These are phyloP conservation scores for Paradendryphiella salina DNA, from an alignment of 2,329 filamentous ascomycete genomes.

Conservation along the genomic window DNA sequence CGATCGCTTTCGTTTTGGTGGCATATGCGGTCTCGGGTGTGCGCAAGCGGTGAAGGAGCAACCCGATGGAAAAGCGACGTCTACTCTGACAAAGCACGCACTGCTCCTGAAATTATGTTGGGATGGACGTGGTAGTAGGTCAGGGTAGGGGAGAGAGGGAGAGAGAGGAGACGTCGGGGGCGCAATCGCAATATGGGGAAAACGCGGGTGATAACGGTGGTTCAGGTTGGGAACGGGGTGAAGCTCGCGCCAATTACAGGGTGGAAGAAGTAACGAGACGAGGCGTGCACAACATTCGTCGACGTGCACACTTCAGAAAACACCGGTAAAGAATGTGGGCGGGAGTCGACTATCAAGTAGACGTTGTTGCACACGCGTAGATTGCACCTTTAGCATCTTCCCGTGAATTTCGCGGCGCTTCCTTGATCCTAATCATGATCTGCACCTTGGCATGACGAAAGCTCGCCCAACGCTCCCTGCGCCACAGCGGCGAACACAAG, in stretches of 20 bases:
- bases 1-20: constrained; percentile 79
- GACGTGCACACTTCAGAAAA: constrained; percentile 1
- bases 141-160: constrained; percentile 4
- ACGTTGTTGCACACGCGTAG: constrained; percentile 27
- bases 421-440: constrained; percentile 32
- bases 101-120: background rate
- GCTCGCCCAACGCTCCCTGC: constrained; percentile 23
- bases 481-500: constrained; percentile 12
- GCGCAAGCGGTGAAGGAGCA: constrained; percentile 7
- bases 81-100: background rate
- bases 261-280: constrained; percentile 5
- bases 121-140: background rate
- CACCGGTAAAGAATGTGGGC: background rate
- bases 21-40: constrained; percentile 30
- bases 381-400: constrained; percentile 16
- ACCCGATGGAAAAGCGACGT: background rate
- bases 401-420: constrained; percentile 29
- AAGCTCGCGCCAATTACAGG: constrained; percentile 10
- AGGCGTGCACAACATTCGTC: constrained; percentile 1
- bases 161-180: constrained; percentile 3
- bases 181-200: constrained; percentile 9
- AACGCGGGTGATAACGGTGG: constrained; percentile 17
- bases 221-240: constrained; percentile 2
- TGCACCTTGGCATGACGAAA: constrained; percentile 31
- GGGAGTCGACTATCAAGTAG: background rate